Evolutionary conservation across 75 land plant genomes (phyloP).

Genomic region (Larix kaempferi): DNA sequence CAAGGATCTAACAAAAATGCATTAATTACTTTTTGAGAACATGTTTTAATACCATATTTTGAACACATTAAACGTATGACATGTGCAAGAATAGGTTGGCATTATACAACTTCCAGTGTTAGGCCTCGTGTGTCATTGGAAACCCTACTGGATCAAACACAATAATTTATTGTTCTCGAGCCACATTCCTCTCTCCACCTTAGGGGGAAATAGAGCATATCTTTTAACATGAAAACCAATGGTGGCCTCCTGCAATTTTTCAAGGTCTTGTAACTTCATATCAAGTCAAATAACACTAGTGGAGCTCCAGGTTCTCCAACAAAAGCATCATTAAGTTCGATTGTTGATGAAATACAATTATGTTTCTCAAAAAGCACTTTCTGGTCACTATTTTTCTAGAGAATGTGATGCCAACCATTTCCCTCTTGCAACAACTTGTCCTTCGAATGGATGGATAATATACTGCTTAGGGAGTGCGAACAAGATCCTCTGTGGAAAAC

Average conservation of each 20-base stretch:
- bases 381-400: not conserved
- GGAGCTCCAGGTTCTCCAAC: not conserved
- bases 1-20: too few species aligned
- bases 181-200: slow-evolving; percentile 88
- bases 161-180: slow-evolving; percentile 76
- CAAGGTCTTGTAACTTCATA: not conserved
- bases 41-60: too few species aligned
- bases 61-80: too few species aligned
- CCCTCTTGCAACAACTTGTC: not conserved
- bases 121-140: not conserved
- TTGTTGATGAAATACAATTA: not conserved
- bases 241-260: slow-evolving; percentile 11
- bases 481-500: not conserved
- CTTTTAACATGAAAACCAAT: slow-evolving; percentile 67
- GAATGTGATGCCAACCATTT: not conserved
- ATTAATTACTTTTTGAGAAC: too few species aligned
- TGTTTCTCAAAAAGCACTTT: not conserved
- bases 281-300: not conserved
- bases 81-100: too few species aligned
- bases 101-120: too few species aligned
- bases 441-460: not conserved
- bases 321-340: not conserved
- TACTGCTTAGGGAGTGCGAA: not conserved
- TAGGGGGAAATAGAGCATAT: slow-evolving; percentile 75
- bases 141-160: slow-evolving; percentile 39